phyloP scores from a whole-genome alignment of 805 yeast genomes.

The Ogataea populi-albae region DNA sequence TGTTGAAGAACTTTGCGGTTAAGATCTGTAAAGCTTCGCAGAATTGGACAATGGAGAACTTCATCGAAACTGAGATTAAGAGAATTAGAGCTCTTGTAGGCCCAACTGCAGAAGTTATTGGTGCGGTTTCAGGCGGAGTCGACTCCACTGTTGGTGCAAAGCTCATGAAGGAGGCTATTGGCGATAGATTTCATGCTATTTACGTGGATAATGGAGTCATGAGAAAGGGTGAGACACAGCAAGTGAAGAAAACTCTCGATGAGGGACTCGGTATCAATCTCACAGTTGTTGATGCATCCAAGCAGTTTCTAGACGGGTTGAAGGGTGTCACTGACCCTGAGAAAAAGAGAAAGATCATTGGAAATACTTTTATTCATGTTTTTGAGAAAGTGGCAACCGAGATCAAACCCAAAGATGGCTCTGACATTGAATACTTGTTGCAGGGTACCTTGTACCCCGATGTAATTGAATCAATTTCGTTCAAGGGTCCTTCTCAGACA shows the following conservation, averaged over 20 bases:
- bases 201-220: constrained; percentile 97
- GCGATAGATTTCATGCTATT: constrained; percentile 97
- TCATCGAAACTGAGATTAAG: constrained; percentile 92
- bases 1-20: constrained; percentile 91
- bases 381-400: constrained; percentile 94
- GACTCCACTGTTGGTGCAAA: constrained; percentile 99
- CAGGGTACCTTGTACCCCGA: constrained; percentile 99
- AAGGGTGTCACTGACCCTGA: constrained; percentile 98
- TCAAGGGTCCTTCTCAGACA: constrained; percentile 99
- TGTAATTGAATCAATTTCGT: constrained; percentile 96
- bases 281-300: constrained; percentile 92
- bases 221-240: constrained; percentile 89
- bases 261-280: constrained; percentile 93
- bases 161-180: constrained; percentile 96
- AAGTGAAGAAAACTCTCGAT: constrained; percentile 83
- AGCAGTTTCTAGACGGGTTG: constrained; percentile 79
- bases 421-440: constrained; percentile 85
- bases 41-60: constrained; percentile 98
- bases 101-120: constrained; percentile 97
- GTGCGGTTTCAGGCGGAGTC: constrained; percentile 99
- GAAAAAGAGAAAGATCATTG: constrained; percentile 97
- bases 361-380: constrained; percentile 95
- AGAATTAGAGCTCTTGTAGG: constrained; percentile 91
- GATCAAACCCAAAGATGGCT: constrained; percentile 85
- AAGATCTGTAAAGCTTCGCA: constrained; percentile 80